phyloP scores from a whole-genome alignment of 2,329 filamentous ascomycete species.

The Cyphellophora attinorum region DNA sequence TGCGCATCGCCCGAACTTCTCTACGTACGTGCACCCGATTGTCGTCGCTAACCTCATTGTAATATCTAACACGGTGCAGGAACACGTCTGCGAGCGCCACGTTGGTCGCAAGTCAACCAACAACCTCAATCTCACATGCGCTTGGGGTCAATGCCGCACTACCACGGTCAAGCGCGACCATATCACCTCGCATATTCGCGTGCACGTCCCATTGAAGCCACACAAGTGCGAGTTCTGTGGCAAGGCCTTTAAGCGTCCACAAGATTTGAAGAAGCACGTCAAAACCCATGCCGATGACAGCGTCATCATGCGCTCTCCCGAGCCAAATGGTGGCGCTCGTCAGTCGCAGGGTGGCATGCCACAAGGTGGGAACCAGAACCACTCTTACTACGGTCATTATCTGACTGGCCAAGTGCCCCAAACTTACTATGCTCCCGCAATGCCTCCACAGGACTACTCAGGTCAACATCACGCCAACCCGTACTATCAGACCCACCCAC shows the following conservation, averaged over 20 bases:
- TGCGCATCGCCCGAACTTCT: constrained; percentile 49
- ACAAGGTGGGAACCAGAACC: constrained; percentile 17
- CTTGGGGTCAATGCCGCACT: constrained; percentile 92
- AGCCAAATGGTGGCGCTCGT: constrained; percentile 40
- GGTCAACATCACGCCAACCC: constrained; percentile 19
- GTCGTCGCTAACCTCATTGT: constrained; percentile 5
- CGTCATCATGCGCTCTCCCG: constrained; percentile 57
- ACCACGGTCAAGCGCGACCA: constrained; percentile 98
- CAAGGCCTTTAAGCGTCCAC: constrained; percentile 97
- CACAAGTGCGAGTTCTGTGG: constrained; percentile 99
- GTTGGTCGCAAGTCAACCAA: constrained; percentile 98
- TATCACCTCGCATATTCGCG: constrained; percentile 97
- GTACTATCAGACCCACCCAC: constrained; percentile 19
- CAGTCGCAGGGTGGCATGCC: constrained; percentile 19
- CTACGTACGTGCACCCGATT: constrained; percentile 40
- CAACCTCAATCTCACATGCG: constrained; percentile 93
- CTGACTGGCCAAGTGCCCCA: constrained; percentile 16
- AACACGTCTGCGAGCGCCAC: constrained; percentile 96
- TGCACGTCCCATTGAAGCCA: constrained; percentile 96
- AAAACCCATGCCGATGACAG: constrained; percentile 98
- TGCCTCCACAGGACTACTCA: constrained; percentile 18
- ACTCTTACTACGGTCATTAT: constrained; percentile 18
- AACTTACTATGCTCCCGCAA: constrained; percentile 19
- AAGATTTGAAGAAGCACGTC: constrained; percentile 98
- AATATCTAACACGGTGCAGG: constrained; percentile 42